phyloP scores from a whole-genome alignment of 2,329 filamentous ascomycete species.

The Xylaria multiplex region DNA sequence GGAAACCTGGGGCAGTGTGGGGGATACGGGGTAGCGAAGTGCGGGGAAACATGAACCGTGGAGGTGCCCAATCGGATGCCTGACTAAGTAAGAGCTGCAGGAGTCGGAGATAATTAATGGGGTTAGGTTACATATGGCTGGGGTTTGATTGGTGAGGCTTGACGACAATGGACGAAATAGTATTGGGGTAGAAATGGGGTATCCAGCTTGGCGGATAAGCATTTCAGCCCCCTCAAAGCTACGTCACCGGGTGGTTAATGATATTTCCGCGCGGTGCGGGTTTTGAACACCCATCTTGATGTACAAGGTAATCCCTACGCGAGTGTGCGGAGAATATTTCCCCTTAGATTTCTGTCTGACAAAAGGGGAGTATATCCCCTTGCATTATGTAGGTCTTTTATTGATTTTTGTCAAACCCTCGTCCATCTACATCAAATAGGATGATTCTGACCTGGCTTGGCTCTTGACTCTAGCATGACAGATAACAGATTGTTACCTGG shows the following conservation, averaged over 20 bases:
- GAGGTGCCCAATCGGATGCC: not conserved
- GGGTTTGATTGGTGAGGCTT: not conserved
- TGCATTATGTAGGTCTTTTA: no score
- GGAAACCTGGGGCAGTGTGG: not conserved
- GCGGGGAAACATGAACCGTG: not conserved
- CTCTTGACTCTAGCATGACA: not conserved
- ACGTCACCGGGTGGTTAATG: no score
- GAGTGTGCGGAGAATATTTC: conserved; percentile 1
- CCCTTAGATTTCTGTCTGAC: not conserved
- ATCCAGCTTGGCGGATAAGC: no score
- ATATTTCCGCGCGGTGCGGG: not conserved
- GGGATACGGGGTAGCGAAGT: not conserved
- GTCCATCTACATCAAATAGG: not conserved
- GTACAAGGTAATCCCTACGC: not conserved
- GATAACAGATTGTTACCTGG: not conserved
- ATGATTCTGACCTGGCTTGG: not conserved
- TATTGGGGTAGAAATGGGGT: no score
- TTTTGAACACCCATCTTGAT: not conserved
- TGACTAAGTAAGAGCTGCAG: not conserved
- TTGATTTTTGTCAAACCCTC: not conserved
- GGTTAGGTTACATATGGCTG: not conserved
- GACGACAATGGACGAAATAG: no score
- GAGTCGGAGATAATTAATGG: not conserved
- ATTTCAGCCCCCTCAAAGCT: no score
- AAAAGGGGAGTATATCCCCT: no score